phyloP scores from a whole-genome alignment of 2,329 filamentous ascomycete genomes.

The Penicillium sp. region DNA sequence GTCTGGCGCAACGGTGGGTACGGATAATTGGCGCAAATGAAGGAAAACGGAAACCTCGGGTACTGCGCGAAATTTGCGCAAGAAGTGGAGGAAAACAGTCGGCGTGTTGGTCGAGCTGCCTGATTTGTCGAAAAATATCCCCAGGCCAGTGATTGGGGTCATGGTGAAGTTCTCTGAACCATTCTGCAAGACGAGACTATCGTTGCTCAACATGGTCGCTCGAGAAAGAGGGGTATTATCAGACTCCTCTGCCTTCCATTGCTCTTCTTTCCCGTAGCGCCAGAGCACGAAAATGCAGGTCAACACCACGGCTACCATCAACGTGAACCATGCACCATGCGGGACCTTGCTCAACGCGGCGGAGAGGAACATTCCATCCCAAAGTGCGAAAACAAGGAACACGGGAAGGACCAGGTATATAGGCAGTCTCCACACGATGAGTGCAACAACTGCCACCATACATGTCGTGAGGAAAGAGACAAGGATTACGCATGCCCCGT shows the following conservation, averaged over 20 bases:
- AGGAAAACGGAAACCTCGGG: slow-evolving; percentile 74
- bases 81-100: slow-evolving; percentile 70
- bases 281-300: slow-evolving; percentile 70
- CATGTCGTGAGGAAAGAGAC: slow-evolving; percentile 78
- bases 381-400: slow-evolving; percentile 64
- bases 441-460: slow-evolving; percentile 70
- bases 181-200: neutral
- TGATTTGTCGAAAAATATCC: slow-evolving; percentile 78
- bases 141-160: slow-evolving; percentile 60
- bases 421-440: slow-evolving; percentile 70
- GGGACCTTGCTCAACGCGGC: slow-evolving; percentile 73
- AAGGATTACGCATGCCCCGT: slow-evolving; percentile 77
- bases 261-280: slow-evolving; percentile 77
- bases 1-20: slow-evolving; percentile 57
- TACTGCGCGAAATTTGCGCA: slow-evolving; percentile 68
- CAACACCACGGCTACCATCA: slow-evolving; percentile 65
- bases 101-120: slow-evolving; percentile 62
- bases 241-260: slow-evolving; percentile 70
- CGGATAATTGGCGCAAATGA: slow-evolving; percentile 66
- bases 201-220: slow-evolving; percentile 4
- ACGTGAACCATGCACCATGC: slow-evolving; percentile 76
- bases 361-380: slow-evolving; percentile 71
- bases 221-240: slow-evolving; percentile 56
- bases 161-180: slow-evolving; percentile 43
- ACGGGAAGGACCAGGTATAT: slow-evolving; percentile 57